These are phyloP conservation scores for Apodospora peruviana DNA, from an alignment of 495 filamentous ascomycete genomes.

Conservation along the genomic window DNA sequence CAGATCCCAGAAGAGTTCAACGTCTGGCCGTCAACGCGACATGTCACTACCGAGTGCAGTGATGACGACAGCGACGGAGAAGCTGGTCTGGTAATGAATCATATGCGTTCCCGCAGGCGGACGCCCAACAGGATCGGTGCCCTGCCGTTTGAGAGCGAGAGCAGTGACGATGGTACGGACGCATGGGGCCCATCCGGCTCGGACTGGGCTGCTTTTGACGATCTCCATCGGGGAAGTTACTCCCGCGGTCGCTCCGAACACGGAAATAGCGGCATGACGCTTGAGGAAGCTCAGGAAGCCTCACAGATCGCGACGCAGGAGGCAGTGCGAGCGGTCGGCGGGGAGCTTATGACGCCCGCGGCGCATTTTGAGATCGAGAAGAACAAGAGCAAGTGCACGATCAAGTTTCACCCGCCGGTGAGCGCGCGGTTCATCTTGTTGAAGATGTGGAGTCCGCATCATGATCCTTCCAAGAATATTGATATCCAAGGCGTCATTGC, in stretches of 20 bases:
- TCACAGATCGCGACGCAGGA: conserved; percentile 48
- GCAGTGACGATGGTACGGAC: conserved; percentile 32
- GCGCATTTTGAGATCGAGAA: conserved; percentile 74
- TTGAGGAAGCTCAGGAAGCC: conserved; percentile 47
- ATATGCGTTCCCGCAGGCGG: conserved; percentile 11
- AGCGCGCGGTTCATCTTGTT: conserved; percentile 75
- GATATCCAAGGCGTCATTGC: conserved; percentile 78
- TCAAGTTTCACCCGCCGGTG: conserved; percentile 84
- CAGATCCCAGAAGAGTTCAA: conserved; percentile 50
- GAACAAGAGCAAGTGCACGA: conserved; percentile 75
- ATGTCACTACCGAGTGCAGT: conserved; percentile 48
- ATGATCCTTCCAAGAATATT: conserved; percentile 57
- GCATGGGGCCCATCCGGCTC: conserved; percentile 3
- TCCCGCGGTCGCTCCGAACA: conserved; percentile 2
- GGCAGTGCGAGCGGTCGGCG: conserved; percentile 48
- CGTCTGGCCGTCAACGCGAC: conserved; percentile 32
- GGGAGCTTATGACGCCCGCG: conserved; percentile 59
- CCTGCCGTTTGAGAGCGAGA: conserved; percentile 45
- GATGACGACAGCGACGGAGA: conserved; percentile 45
- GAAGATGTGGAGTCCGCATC: conserved; percentile 76
- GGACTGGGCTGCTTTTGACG: conserved; percentile 9
- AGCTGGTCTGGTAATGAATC: conserved; percentile 8
- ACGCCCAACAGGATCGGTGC: conserved; percentile 43
- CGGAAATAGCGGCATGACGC: conserved; percentile 24
- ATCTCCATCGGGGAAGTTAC: not conserved